These are phyloP conservation scores for Dothistroma septosporum DNA, from an alignment of 2,329 filamentous ascomycete species.

Conservation along the genomic window DNA sequence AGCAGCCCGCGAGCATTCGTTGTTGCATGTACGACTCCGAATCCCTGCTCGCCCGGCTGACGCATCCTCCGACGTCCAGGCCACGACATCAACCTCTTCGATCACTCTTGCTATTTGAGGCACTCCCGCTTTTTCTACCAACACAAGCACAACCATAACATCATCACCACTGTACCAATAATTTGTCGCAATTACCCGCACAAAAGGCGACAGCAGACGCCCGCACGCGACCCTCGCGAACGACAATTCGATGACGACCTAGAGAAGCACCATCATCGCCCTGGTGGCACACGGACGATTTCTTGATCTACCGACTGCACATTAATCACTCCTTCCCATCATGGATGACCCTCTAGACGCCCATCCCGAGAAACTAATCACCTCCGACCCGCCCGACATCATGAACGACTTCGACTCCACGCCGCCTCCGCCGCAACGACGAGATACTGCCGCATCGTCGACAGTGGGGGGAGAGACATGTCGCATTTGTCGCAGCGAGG, in stretches of 20 bases:
- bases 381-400: conserved; percentile 43
- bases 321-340: neutral
- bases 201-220: neutral
- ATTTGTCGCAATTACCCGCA: neutral
- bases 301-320: neutral
- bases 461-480: conserved; percentile 72
- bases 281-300: conserved; percentile 7
- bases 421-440: conserved; percentile 16
- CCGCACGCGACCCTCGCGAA: neutral
- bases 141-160: too few species aligned
- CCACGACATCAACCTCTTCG: too few species aligned
- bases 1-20: too few species aligned
- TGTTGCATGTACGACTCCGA: too few species aligned
- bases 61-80: too few species aligned
- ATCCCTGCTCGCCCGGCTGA: too few species aligned
- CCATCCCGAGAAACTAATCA: neutral
- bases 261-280: conserved; percentile 4
- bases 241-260: conserved; percentile 10
- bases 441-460: conserved; percentile 24
- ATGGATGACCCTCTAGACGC: conserved; percentile 16
- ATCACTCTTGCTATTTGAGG: too few species aligned
- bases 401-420: conserved; percentile 42
- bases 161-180: too few species aligned
- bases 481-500: conserved; percentile 92
- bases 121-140: too few species aligned